A percentile compares a stretch with the other conserved stretches of the same genome.
Conservation (phyloP, 73 alveolate genomes). For the Symbiodinium pilosum region DNA sequence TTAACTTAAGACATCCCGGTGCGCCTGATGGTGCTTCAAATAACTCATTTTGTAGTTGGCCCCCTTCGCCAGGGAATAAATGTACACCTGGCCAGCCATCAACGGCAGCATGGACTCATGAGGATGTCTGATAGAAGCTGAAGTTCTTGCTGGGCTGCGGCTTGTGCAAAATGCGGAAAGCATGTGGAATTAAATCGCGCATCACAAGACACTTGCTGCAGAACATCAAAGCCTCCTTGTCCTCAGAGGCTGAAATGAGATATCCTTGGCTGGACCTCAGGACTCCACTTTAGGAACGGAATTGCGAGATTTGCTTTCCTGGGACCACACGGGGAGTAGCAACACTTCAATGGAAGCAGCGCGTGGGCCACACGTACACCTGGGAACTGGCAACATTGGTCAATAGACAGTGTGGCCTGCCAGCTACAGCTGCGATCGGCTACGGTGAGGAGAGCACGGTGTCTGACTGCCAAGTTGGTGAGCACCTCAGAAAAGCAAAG, state of each 20-base stretch:
- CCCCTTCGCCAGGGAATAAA: conserved; percentile 77
- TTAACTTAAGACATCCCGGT: background rate
- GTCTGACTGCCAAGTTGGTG: conserved; percentile 87
- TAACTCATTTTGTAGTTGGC: conserved; percentile 88
- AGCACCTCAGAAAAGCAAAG: conserved; percentile 23
- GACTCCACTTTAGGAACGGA: background rate
- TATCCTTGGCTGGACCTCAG: conserved; percentile 87
- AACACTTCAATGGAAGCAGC: conserved; percentile 73
- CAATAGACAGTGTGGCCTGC: background rate
- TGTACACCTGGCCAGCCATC: conserved; percentile 31
- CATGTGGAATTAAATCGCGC: no score
- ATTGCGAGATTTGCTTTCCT: background rate
- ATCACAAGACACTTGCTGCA: no score
- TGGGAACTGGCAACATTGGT: background rate
- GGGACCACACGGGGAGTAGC: conserved; percentile 65
- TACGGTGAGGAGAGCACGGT: conserved; percentile 14
- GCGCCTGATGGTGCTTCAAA: conserved; percentile 90
- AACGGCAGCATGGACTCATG: background rate
- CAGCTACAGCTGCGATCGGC: no score
- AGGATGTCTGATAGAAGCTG: no score
- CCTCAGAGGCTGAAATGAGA: conserved; percentile 93
- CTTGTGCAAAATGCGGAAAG: no score
- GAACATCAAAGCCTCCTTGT: conserved; percentile 58
- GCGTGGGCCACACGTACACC: conserved; percentile 90
- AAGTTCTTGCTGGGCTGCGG: no score